Evolutionary conservation across 345 rosid species (phyloP).

Genomic region (Syzygium oleosum): DNA sequence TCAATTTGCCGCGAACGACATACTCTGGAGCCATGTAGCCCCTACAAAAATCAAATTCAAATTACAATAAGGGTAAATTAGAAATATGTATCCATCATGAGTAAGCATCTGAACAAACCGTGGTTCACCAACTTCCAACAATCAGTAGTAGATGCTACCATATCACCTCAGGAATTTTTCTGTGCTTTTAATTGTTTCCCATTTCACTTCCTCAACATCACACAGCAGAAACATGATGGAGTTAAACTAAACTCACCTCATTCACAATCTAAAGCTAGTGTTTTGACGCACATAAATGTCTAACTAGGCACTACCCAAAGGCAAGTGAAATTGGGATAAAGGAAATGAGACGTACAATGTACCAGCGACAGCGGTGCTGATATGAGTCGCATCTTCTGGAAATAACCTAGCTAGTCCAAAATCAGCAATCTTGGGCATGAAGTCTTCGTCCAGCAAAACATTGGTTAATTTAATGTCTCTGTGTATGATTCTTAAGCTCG

Average conservation of each 20-base stretch:
- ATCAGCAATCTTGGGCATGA: conserved; percentile 75
- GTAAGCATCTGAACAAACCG: neutral
- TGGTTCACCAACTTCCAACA: neutral
- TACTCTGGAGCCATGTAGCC: conserved; percentile 98
- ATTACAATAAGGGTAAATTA: conserved; percentile 23
- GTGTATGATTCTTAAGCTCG: conserved; percentile 68
- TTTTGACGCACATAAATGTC: neutral
- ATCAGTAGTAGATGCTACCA: neutral
- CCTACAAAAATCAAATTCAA: conserved; percentile 20
- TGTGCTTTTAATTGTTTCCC: neutral
- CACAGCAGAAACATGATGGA: neutral
- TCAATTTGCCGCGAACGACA: conserved; percentile 57
- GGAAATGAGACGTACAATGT: conserved; percentile 48
- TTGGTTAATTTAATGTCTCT: conserved; percentile 83
- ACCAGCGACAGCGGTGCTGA: conserved; percentile 75
- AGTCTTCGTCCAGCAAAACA: conserved; percentile 61
- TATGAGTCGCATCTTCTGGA: conserved; percentile 61
- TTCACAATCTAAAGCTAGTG: neutral
- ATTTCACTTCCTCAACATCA: neutral
- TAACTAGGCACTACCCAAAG: neutral
- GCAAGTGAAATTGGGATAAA: neutral
- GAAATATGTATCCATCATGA: neutral
- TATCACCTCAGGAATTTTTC: neutral
- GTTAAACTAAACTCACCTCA: neutral
- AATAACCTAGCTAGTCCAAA: conserved; percentile 81